Evolutionary conservation across 1,284 basidiomycete genomes (phyloP).

Genomic region (Fomes fomentarius): DNA sequence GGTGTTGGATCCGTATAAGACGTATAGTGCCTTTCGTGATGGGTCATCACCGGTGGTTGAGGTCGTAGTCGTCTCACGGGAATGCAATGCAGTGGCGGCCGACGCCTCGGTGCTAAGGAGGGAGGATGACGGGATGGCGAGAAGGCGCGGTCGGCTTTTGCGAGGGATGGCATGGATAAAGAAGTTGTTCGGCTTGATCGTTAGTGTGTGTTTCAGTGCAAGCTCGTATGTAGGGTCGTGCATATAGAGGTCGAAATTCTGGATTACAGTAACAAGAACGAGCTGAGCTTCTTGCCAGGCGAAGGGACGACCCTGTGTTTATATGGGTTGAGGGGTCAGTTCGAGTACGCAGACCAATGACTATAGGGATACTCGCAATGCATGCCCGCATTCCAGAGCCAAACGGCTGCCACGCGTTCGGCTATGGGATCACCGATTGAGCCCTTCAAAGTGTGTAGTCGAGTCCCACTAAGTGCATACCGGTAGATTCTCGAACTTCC

Average conservation of each 20-base stretch:
- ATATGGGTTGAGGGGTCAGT: neutral
- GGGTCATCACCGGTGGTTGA: neutral
- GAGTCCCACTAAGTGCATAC: no score
- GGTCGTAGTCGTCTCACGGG: no score
- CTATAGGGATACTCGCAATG: no score
- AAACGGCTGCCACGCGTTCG: slow-evolving; percentile 50
- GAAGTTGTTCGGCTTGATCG: slow-evolving; percentile 51
- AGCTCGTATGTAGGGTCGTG: slow-evolving; percentile 48
- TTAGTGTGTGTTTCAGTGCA: slow-evolving; percentile 48
- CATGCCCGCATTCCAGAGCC: slow-evolving; percentile 44
- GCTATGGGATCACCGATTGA: no score
- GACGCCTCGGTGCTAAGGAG: neutral
- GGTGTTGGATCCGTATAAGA: slow-evolving; percentile 52
- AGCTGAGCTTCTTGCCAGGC: slow-evolving; percentile 54
- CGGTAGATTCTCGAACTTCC: slow-evolving; percentile 46
- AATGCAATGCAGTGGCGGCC: no score
- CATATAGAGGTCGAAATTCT: slow-evolving; percentile 48
- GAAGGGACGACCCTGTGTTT: slow-evolving; percentile 47
- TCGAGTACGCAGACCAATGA: neutral
- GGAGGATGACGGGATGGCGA: slow-evolving; percentile 18
- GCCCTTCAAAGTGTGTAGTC: no score
- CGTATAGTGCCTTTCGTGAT: slow-evolving; percentile 37
- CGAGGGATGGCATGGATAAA: slow-evolving; percentile 44
- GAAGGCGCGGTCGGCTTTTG: slow-evolving; percentile 17
- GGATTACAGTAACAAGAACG: slow-evolving; percentile 44